Evolutionary conservation across 768 basidiomycete genomes (phyloP).

Genomic region (Hemileccinum rubropunctum): DNA sequence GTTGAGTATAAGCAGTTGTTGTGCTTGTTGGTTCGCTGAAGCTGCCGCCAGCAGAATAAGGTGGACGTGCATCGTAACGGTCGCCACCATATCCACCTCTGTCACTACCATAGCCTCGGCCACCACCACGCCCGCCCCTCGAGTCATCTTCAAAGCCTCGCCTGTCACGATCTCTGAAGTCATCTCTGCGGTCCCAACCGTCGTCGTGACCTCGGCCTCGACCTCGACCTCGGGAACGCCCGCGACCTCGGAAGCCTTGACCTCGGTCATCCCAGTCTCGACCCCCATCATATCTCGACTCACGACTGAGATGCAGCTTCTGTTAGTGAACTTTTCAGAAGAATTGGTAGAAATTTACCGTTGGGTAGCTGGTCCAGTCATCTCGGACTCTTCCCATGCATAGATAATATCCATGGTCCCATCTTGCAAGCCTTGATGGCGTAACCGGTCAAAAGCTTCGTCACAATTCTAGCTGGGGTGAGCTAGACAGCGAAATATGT

Average conservation of each 20-base stretch:
- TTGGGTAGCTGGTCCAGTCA: conserved; percentile 44
- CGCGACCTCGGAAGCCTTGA: conserved; percentile 39
- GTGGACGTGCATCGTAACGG: conserved; percentile 42
- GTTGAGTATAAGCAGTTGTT: conserved; percentile 24
- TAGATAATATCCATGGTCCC: conserved; percentile 87
- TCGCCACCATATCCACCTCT: conserved; percentile 44
- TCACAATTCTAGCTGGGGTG: conserved; percentile 56
- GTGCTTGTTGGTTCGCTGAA: conserved; percentile 27
- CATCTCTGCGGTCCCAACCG: conserved; percentile 45
- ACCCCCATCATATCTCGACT: conserved; percentile 35
- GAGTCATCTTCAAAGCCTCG: conserved; percentile 37
- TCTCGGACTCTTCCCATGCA: conserved; percentile 75
- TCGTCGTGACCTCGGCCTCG: conserved; percentile 39
- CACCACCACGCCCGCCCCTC: conserved; percentile 35
- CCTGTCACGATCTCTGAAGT: conserved; percentile 38
- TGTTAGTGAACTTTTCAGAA: conserved; percentile 3
- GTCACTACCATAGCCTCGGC: conserved; percentile 37
- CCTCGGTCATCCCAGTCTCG: conserved; percentile 48
- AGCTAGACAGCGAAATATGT: conserved; percentile 5
- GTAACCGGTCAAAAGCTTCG: conserved; percentile 75
- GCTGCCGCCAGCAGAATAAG: conserved; percentile 26
- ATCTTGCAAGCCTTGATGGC: conserved; percentile 76
- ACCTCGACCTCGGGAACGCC: conserved; percentile 39
- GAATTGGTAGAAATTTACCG: conserved; percentile 27
- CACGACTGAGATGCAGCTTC: conserved; percentile 19